Percentiles rank a stretch among this genome's conserved stretches.
Evolutionary conservation across 2,329 filamentous ascomycete species (phyloP).

Genomic region (Teratosphaeria gauchensis): DNA sequence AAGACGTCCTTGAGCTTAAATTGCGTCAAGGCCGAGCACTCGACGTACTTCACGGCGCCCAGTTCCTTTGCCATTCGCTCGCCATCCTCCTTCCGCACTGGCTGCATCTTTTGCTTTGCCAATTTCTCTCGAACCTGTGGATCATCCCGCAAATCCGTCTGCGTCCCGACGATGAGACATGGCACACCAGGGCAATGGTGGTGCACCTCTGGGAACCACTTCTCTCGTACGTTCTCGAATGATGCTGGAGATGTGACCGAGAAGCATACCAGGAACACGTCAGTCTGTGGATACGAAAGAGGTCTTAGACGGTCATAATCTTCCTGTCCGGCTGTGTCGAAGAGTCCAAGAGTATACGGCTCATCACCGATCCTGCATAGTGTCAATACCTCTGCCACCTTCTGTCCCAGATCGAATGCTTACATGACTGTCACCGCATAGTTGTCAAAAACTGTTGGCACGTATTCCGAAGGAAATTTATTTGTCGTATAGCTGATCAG

Average conservation of each 20-base stretch:
- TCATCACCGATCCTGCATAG: conserved; percentile 86
- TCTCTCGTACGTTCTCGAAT: conserved; percentile 98
- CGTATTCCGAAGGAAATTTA: conserved; percentile 99
- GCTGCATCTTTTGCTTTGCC: conserved; percentile 89
- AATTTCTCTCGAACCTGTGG: conserved; percentile 80
- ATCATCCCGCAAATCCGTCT: conserved; percentile 92
- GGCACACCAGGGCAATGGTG: conserved; percentile 97
- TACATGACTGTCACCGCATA: conserved; percentile 98
- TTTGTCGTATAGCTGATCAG: conserved; percentile 99
- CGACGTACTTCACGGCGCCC: conserved; percentile 97
- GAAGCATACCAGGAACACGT: conserved; percentile 98
- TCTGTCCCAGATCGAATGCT: conserved; percentile 1
- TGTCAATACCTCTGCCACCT: neutral
- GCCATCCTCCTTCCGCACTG: conserved; percentile 84
- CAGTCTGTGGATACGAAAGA: conserved; percentile 94
- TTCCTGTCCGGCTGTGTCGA: conserved; percentile 98
- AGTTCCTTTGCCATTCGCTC: conserved; percentile 95
- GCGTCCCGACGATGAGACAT: conserved; percentile 94
- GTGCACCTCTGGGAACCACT: conserved; percentile 98
- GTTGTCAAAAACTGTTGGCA: conserved; percentile 98
- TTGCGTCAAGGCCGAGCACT: conserved; percentile 95
- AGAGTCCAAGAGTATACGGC: conserved; percentile 91
- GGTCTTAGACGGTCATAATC: conserved; percentile 97
- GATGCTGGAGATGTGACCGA: conserved; percentile 94
- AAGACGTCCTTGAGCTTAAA: conserved; percentile 99